Evolutionary conservation across 306 rosid genomes (phyloP).

Genomic region (Rosa lucieae): DNA sequence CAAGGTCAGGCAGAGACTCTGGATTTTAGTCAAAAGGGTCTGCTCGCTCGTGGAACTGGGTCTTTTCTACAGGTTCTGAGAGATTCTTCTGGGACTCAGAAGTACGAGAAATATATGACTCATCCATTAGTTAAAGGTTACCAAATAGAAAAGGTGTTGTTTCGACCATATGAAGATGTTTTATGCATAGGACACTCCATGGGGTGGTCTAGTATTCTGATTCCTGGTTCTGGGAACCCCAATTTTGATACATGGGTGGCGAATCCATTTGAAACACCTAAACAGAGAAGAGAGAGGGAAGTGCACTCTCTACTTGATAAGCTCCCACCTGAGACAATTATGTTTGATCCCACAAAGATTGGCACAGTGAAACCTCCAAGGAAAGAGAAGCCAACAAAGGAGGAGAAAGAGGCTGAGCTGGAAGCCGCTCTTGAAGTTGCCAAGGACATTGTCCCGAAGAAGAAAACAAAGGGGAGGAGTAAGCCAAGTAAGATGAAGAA

Average conservation of each 20-base stretch:
- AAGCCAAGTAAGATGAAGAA: conserved; percentile 60
- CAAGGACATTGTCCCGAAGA: conserved; percentile 58
- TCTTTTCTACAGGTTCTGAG: conserved; percentile 56
- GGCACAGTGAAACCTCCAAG: conserved; percentile 51
- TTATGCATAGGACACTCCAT: conserved; percentile 84
- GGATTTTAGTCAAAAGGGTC: conserved; percentile 91
- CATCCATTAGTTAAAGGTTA: conserved; percentile 89
- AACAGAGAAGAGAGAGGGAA: conserved; percentile 88
- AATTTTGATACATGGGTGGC: conserved; percentile 94
- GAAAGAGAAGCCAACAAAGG: conserved; percentile 41
- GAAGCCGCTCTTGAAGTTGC: conserved; percentile 68
- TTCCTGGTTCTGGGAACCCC: conserved; percentile 96
- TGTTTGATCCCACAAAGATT: conserved; percentile 75
- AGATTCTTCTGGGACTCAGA: conserved; percentile 54
- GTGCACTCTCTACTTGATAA: conserved; percentile 66
- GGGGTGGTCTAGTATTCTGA: conserved; percentile 92
- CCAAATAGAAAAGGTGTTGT: conserved; percentile 56
- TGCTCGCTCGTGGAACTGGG: conserved; percentile 69
- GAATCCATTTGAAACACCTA: conserved; percentile 80
- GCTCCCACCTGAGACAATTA: conserved; percentile 83
- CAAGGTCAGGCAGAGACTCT: conserved; percentile 73
- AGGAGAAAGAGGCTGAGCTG: conserved; percentile 66
- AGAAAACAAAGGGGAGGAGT: conserved; percentile 87
- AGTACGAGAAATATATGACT: conserved; percentile 67
- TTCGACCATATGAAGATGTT: conserved; percentile 94